Evolutionary conservation across 805 yeast species (phyloP).

Genomic region (Cyberlindnera americana): DNA sequence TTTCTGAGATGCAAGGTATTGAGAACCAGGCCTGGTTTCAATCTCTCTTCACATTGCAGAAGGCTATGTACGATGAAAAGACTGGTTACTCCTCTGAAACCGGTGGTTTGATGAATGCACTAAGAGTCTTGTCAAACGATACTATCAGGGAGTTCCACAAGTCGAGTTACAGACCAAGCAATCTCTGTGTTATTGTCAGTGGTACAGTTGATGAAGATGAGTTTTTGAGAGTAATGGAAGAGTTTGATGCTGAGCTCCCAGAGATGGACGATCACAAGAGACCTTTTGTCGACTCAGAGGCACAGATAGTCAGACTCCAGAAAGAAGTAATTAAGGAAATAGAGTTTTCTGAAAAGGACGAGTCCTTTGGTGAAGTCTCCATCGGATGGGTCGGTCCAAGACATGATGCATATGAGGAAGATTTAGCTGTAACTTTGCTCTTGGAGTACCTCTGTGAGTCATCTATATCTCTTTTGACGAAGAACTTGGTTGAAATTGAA

Average conservation of each 20-base stretch:
- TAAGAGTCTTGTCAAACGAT: slow-evolving; percentile 68
- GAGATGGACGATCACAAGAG: slow-evolving; percentile 35
- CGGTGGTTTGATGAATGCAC: slow-evolving; percentile 80
- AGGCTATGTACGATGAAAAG: slow-evolving; percentile 46
- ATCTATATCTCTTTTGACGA: slow-evolving; percentile 71
- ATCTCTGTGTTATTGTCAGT: slow-evolving; percentile 76
- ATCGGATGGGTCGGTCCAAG: slow-evolving; percentile 84
- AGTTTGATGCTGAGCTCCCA: slow-evolving; percentile 59
- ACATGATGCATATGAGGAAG: slow-evolving; percentile 45
- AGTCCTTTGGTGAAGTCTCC: slow-evolving; percentile 69
- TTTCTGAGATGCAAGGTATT: slow-evolving; percentile 94
- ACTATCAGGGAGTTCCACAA: slow-evolving; percentile 76
- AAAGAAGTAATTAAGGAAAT: slow-evolving; percentile 45
- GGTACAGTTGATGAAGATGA: slow-evolving; percentile 82
- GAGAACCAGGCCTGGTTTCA: slow-evolving; percentile 76
- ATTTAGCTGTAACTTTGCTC: slow-evolving; percentile 68
- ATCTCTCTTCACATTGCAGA: slow-evolving; percentile 55
- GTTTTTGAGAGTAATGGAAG: slow-evolving; percentile 52
- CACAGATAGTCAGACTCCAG: slow-evolving; percentile 33
- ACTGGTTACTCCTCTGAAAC: slow-evolving; percentile 93
- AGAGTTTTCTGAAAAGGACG: slow-evolving; percentile 88
- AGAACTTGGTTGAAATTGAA: slow-evolving; percentile 71
- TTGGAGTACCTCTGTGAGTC: slow-evolving; percentile 73
- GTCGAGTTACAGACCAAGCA: slow-evolving; percentile 72
- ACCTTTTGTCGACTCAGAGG: slow-evolving; percentile 75